Evolutionary conservation across 345 rosid genomes (phyloP).

Genomic region (Capsella bursapastoris): DNA sequence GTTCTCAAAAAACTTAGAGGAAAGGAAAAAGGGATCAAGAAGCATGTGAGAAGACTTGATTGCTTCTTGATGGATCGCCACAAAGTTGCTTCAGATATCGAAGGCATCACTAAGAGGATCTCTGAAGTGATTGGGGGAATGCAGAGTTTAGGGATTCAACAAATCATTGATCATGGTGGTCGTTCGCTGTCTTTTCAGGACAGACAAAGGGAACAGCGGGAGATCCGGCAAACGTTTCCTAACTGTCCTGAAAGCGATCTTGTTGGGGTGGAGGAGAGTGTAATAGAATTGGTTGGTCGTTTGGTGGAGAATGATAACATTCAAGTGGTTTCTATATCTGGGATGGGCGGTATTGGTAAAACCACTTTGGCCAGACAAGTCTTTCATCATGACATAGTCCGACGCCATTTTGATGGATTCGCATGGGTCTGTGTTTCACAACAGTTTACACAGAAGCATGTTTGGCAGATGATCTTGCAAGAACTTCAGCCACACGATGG

Average conservation of each 20-base stretch:
- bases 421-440: constrained; percentile 51
- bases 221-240: constrained; percentile 32
- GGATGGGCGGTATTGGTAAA: constrained; percentile 63
- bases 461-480: constrained; percentile 44
- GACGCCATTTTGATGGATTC: constrained; percentile 34
- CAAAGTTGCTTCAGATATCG: not conserved
- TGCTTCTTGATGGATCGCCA: not conserved
- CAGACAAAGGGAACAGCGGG: constrained; percentile 6
- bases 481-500: constrained; percentile 31
- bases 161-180: not conserved
- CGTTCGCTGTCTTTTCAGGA: not conserved
- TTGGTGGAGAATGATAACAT: constrained; percentile 6
- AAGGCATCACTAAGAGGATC: constrained; percentile 37
- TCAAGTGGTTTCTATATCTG: constrained; percentile 43
- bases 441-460: constrained; percentile 25
- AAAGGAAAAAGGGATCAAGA: not conserved
- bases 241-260: constrained; percentile 31
- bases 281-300: constrained; percentile 19
- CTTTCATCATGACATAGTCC: constrained; percentile 16
- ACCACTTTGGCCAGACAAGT: constrained; percentile 50
- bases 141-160: constrained; percentile 35
- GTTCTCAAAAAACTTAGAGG: not conserved
- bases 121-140: constrained; percentile 33
- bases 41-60: not conserved
- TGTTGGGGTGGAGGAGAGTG: constrained; percentile 47